Conservation (phyloP, 2,329 filamentous ascomycete genomes). For the Cryoendolithus antarcticus region DNA sequence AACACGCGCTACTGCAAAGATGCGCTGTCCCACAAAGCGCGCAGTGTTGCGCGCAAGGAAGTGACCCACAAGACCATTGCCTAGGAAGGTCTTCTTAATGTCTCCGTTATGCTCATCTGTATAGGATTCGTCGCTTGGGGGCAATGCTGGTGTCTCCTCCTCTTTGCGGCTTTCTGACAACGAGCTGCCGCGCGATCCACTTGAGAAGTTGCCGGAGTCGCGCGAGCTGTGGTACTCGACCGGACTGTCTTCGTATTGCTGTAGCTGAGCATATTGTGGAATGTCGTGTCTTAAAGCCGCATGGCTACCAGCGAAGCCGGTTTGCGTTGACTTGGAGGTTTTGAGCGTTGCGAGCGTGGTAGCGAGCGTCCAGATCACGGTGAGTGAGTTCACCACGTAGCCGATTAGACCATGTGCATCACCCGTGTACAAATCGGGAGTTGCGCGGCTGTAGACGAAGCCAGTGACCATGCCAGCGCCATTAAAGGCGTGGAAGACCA, state of each 20-base stretch:
- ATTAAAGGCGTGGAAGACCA: constrained; percentile 37
- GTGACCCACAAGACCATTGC: constrained; percentile 15
- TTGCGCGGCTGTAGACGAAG: constrained; percentile 64
- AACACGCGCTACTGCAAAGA: constrained; percentile 46
- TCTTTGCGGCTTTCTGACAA: constrained; percentile 14
- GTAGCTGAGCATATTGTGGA: constrained; percentile 15
- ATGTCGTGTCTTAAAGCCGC: constrained; percentile 10
- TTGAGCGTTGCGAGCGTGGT: constrained; percentile 36
- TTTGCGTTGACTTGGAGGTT: neutral
- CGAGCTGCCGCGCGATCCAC: constrained; percentile 20
- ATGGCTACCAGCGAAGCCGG: neutral
- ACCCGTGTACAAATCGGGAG: constrained; percentile 73
- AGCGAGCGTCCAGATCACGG: constrained; percentile 56
- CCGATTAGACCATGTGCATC: constrained; percentile 84
- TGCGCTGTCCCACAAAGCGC: constrained; percentile 30
- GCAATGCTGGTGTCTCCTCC: constrained; percentile 10
- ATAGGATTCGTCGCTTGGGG: constrained; percentile 21
- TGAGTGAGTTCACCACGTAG: constrained; percentile 67
- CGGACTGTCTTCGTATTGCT: constrained; percentile 12
- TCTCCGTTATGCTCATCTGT: constrained; percentile 26
- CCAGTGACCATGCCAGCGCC: constrained; percentile 51
- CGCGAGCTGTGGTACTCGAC: constrained; percentile 26
- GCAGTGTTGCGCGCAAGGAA: constrained; percentile 14
- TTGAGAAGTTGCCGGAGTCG: constrained; percentile 24
- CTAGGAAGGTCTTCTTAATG: constrained; percentile 32